Conservation (phyloP, 306 rosid species). For the Quercus cerris region DNA sequence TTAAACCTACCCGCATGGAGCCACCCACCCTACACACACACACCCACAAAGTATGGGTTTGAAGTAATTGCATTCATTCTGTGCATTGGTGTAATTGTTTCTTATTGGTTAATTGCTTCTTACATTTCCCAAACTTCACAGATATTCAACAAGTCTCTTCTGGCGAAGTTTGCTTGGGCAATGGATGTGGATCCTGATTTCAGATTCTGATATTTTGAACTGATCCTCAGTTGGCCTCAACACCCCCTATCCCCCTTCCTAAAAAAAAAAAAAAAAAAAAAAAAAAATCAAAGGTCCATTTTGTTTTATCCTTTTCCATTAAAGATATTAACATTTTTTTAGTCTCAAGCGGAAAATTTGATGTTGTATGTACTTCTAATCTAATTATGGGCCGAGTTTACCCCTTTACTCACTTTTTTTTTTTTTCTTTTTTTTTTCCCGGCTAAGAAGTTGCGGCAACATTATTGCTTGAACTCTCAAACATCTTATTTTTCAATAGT, state of each 20-base stretch:
- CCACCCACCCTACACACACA: too few relatives aligned
- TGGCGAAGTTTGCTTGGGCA: slow-evolving; percentile 90
- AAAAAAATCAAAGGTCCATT: slow-evolving; percentile 2
- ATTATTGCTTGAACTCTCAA: background rate
- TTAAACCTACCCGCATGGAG: too few relatives aligned
- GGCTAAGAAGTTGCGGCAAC: background rate
- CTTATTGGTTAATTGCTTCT: background rate
- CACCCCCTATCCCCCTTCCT: background rate
- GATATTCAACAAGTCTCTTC: slow-evolving; percentile 90
- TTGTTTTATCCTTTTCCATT: slow-evolving; percentile 38
- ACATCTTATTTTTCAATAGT: background rate
- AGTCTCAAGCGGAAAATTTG: slow-evolving; percentile 39
- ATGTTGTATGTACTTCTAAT: slow-evolving; percentile 69
- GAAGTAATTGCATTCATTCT: background rate
- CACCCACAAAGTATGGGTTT: background rate
- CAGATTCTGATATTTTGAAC: slow-evolving; percentile 66
- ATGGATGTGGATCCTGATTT: slow-evolving; percentile 95
- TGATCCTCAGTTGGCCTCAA: slow-evolving; percentile 16
- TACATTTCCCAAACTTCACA: slow-evolving; percentile 24
- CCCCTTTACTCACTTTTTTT: slow-evolving; percentile 26
- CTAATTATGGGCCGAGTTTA: slow-evolving; percentile 63
- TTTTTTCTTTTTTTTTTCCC: background rate
- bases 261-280: background rate
- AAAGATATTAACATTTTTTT: slow-evolving; percentile 23
- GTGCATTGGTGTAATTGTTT: background rate